Evolutionary conservation across 208 protist genomes (phyloP).

Genomic region (Trichomonas vaginalis): DNA sequence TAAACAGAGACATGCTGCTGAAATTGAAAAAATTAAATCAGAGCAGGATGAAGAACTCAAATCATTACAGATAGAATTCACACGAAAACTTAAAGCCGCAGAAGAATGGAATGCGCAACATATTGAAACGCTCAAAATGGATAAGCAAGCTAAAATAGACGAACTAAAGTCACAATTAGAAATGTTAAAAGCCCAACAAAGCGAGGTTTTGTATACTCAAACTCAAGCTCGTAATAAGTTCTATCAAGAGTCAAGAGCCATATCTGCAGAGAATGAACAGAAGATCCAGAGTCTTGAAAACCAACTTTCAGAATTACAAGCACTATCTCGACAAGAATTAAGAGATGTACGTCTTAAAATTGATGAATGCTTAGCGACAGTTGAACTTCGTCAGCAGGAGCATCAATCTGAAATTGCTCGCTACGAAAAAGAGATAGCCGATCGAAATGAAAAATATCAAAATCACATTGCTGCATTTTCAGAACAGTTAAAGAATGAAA

Average conservation of each 20-base stretch:
- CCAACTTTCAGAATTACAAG: not conserved
- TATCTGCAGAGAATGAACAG: not conserved
- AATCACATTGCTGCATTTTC: not conserved
- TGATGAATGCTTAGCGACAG: not conserved
- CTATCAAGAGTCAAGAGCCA: not conserved
- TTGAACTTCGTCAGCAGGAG: not conserved
- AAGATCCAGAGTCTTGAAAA: not conserved
- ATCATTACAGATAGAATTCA: not conserved
- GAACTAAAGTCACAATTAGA: not conserved
- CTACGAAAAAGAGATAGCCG: not conserved
- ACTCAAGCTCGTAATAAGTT: not conserved
- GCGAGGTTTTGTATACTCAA: too few species aligned
- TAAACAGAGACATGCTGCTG: not conserved
- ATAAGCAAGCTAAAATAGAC: not conserved
- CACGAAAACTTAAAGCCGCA: not conserved
- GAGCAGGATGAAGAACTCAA: not conserved
- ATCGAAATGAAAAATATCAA: not conserved
- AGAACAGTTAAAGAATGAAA: not conserved
- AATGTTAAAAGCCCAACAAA: not conserved
- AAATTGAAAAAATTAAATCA: not conserved
- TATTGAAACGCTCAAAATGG: not conserved
- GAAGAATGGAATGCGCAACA: not conserved
- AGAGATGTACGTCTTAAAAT: not conserved
- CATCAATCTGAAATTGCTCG: not conserved
- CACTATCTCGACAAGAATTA: not conserved